Conservation (phyloP, 768 basidiomycete species). For the Cantharellus anzutake region DNA sequence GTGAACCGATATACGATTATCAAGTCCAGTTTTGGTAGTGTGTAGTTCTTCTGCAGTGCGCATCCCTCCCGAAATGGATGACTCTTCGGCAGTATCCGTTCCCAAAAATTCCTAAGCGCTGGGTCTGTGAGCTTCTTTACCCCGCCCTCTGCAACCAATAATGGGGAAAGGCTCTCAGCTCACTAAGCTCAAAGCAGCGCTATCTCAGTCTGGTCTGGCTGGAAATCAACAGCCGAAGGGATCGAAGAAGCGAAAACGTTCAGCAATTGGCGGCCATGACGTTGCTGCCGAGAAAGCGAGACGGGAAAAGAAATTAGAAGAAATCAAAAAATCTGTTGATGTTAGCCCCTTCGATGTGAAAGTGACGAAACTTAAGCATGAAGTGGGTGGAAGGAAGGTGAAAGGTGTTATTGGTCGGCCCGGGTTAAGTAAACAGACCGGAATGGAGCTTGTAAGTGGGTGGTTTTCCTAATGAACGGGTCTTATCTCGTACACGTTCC, state of each 20-base stretch:
- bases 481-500: slow-evolving; percentile 5
- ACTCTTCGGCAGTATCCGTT: no score
- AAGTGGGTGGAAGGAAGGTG: slow-evolving; percentile 74
- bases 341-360: slow-evolving; percentile 92
- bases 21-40: no score
- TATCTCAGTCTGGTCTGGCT: slow-evolving; percentile 61
- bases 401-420: slow-evolving; percentile 73
- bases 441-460: slow-evolving; percentile 58
- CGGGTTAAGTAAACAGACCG: slow-evolving; percentile 75
- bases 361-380: slow-evolving; percentile 80
- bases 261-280: slow-evolving; percentile 28
- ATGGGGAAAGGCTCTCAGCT: slow-evolving; percentile 43
- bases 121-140: no score
- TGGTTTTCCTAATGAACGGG: slow-evolving; percentile 5
- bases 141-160: neutral
- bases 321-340: slow-evolving; percentile 45
- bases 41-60: no score
- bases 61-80: no score
- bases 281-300: slow-evolving; percentile 45
- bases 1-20: no score
- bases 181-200: slow-evolving; percentile 70
- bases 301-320: slow-evolving; percentile 55
- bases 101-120: no score
- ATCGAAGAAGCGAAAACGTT: slow-evolving; percentile 55
- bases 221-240: slow-evolving; percentile 28